Evolutionary conservation across 192 early-diverging fungal genomes (phyloP).

Genomic region (Gryganskiella cystojenkinii): DNA sequence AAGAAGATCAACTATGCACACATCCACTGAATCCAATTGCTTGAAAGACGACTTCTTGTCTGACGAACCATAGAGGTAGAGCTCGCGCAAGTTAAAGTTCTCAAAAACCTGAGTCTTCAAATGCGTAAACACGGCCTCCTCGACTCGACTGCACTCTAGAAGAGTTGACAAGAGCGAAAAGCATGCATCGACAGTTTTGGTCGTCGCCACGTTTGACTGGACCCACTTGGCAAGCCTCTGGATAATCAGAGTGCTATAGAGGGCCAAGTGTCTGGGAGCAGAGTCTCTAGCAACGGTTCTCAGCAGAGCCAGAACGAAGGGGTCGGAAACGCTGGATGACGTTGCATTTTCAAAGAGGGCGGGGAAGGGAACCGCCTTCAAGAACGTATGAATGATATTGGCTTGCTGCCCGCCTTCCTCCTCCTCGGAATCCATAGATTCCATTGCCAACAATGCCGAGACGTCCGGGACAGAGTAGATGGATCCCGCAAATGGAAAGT

Average conservation of each 20-base stretch:
- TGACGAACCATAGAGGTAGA: constrained; percentile 14
- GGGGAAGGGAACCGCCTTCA: constrained; percentile 30
- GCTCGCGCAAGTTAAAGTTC: constrained; percentile 24
- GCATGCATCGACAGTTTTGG: constrained; percentile 4
- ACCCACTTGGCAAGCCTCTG: constrained; percentile 27
- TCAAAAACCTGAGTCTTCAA: constrained; percentile 37
- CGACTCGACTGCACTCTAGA: not conserved
- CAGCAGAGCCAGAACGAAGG: constrained; percentile 9
- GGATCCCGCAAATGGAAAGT: constrained; percentile 54
- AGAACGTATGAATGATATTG: constrained; percentile 6
- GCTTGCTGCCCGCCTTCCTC: constrained; percentile 2
- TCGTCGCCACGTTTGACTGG: not conserved
- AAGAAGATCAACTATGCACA: constrained; percentile 25
- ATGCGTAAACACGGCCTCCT: constrained; percentile 13
- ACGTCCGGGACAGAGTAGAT: constrained; percentile 44
- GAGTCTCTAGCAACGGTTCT: constrained; percentile 2
- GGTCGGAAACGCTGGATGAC: constrained; percentile 5
- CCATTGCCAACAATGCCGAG: not conserved
- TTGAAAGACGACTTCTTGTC: not conserved
- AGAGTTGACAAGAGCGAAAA: constrained; percentile 24
- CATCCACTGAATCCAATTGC: constrained; percentile 13
- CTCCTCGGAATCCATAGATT: not conserved
- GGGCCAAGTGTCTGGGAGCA: constrained; percentile 4
- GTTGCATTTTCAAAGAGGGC: constrained; percentile 33
- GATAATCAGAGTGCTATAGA: constrained; percentile 19